Percentiles rank a stretch among this genome's conserved stretches.
Conservation (phyloP, 179 eudicot genomes). For the Actinidia arguta region DNA sequence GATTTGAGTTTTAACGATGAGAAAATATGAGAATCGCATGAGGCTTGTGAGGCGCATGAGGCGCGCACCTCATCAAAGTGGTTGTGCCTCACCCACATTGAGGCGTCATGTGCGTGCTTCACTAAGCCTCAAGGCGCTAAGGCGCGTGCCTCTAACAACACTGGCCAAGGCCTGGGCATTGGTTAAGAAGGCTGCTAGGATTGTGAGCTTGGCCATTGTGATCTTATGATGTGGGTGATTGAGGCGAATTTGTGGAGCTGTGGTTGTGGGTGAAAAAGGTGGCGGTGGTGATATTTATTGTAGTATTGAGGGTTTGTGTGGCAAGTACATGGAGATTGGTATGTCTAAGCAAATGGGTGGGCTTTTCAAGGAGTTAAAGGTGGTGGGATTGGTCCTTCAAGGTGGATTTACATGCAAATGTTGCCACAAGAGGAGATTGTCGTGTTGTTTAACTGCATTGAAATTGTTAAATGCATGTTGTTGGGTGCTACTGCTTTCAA, state of each 20-base stretch:
- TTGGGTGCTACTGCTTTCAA: too few species aligned
- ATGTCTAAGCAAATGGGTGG: background rate
- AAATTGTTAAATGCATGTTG: background rate
- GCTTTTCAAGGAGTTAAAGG: background rate
- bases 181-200: constrained; percentile 11
- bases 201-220: constrained; percentile 22
- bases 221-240: too few species aligned
- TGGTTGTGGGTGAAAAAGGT: background rate
- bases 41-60: too few species aligned
- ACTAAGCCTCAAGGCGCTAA: too few species aligned
- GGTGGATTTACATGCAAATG: constrained; percentile 19
- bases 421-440: background rate
- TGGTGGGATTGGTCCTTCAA: background rate
- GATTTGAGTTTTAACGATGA: too few species aligned
- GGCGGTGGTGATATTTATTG: constrained; percentile 15
- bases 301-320: constrained; percentile 8
- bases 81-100: too few species aligned
- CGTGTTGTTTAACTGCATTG: background rate
- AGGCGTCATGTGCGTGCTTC: too few species aligned
- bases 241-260: background rate
- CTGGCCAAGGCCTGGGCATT: too few species aligned
- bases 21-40: too few species aligned
- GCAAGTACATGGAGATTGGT: constrained; percentile 18
- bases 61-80: too few species aligned
- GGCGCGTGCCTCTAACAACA: too few species aligned